Evolutionary conservation across 768 basidiomycete genomes (phyloP).

Genomic region (Pleurotus eryngii): DNA sequence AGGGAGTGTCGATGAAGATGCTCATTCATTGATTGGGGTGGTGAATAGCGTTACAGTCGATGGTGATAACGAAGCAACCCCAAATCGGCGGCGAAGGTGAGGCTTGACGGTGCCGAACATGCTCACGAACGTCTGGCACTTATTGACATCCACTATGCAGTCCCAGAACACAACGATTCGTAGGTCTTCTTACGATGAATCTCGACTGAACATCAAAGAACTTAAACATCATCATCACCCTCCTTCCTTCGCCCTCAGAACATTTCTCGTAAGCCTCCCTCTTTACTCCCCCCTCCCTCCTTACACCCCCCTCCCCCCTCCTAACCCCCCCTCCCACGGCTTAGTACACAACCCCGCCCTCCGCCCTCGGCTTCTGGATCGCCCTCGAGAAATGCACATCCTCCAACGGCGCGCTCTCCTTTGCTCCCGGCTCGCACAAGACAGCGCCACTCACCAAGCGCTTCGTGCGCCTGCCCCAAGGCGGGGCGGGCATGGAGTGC

Average conservation of each 20-base stretch:
- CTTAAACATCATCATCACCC: background rate
- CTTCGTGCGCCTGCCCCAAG: conserved; percentile 71
- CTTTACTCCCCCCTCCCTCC: background rate
- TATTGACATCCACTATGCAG: conserved; percentile 34
- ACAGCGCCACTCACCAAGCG: conserved; percentile 73
- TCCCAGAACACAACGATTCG: conserved; percentile 93
- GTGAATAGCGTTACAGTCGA: conserved; percentile 75
- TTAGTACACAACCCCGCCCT: conserved; percentile 70
- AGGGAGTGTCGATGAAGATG: no score
- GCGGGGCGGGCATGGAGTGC: conserved; percentile 84
- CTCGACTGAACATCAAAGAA: background rate
- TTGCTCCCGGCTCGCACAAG: conserved; percentile 88
- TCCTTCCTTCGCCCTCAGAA: conserved; percentile 34
- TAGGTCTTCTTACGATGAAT: conserved; percentile 35
- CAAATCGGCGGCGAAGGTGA: conserved; percentile 89
- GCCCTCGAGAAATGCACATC: conserved; percentile 86
- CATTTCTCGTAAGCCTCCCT: conserved; percentile 72
- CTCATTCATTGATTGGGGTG: background rate
- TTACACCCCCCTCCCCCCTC: no score
- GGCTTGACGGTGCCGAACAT: conserved; percentile 7
- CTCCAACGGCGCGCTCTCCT: conserved; percentile 81
- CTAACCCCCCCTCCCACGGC: no score
- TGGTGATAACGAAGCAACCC: conserved; percentile 95
- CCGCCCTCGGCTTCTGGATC: conserved; percentile 85
- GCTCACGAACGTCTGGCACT: background rate